Conservation (phyloP, 257 asterid species). For the Salvia splendens region DNA sequence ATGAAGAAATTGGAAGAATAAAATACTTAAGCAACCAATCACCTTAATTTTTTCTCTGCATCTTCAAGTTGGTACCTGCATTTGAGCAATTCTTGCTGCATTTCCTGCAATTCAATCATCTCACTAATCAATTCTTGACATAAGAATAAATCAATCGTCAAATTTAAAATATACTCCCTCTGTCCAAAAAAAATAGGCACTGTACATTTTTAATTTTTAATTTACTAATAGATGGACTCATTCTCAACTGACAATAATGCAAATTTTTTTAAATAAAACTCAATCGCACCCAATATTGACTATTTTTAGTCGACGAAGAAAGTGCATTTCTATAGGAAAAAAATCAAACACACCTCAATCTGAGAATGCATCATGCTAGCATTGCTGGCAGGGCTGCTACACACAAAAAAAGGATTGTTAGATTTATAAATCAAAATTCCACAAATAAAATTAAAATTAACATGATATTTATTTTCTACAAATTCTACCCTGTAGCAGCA, state of each 20-base stretch:
- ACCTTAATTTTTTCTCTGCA: constrained; percentile 73
- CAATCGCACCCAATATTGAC: no score
- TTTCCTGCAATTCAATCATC: constrained; percentile 50
- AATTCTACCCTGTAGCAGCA: constrained; percentile 51
- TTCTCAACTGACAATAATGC: no score
- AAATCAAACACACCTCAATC: constrained; percentile 50
- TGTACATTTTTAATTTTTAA: no score
- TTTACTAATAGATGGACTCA: no score
- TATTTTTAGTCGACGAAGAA: no score
- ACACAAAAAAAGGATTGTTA: background rate
- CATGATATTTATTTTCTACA: no score
- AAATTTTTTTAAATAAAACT: no score
- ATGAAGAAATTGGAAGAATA: background rate
- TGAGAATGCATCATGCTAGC: constrained; percentile 55
- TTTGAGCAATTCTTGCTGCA: constrained; percentile 65
- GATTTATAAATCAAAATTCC: background rate
- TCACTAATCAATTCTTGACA: background rate
- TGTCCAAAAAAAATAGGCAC: no score
- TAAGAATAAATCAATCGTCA: background rate
- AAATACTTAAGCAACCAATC: background rate
- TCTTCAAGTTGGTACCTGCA: constrained; percentile 68
- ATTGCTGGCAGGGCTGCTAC: constrained; percentile 57
- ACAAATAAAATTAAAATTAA: background rate
- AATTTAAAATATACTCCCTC: no score
- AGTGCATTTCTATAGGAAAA: background rate